Evolutionary conservation across 148 eudicot species (phyloP).

Genomic region (Selenicereus undatus): DNA sequence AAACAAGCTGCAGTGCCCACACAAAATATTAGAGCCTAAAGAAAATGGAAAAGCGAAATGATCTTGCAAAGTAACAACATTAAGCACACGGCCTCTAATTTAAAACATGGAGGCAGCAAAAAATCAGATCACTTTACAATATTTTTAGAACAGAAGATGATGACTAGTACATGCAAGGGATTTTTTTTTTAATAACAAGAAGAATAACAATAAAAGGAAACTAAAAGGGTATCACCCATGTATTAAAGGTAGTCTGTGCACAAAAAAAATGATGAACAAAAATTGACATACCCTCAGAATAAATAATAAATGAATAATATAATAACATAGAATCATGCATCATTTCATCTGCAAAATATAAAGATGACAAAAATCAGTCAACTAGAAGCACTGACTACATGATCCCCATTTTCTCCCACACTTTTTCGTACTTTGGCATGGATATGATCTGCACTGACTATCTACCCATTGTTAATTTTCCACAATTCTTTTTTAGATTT

Average conservation of each 20-base stretch:
- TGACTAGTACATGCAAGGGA: neutral
- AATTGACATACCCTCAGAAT: too few relatives aligned
- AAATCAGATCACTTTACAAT: neutral
- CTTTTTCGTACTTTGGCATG: too few relatives aligned
- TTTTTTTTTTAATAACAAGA: too few relatives aligned
- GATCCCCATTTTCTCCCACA: too few relatives aligned
- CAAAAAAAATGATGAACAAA: too few relatives aligned
- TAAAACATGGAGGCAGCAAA: neutral
- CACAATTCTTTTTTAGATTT: too few relatives aligned
- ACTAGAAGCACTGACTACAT: neutral
- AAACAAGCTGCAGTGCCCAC: constrained; percentile 58
- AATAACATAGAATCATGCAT: neutral
- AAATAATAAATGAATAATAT: too few relatives aligned
- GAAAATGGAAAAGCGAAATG: neutral
- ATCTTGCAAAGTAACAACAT: neutral
- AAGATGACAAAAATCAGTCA: neutral
- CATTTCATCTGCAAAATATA: neutral
- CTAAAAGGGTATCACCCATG: too few relatives aligned
- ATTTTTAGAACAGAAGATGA: neutral
- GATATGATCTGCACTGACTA: too few relatives aligned
- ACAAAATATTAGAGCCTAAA: neutral
- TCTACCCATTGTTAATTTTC: too few relatives aligned
- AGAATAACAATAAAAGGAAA: too few relatives aligned
- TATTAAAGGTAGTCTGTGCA: too few relatives aligned
- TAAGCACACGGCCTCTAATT: neutral